Base-by-base conservation (phyloP, 305 asterid species). In the Rubia peregrina region DNA sequence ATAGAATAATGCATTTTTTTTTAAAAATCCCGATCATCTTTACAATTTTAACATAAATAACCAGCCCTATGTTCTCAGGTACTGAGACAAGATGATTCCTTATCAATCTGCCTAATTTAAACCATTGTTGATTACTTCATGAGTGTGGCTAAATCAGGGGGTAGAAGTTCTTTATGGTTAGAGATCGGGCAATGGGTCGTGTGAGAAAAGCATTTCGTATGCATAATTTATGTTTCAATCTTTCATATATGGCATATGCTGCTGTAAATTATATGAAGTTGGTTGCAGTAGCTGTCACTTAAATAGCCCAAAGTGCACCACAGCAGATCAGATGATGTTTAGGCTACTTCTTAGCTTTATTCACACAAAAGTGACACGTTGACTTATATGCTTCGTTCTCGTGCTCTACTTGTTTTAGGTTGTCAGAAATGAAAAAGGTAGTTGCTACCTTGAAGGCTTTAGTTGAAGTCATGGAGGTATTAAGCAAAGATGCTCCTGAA, bases 401-500 rank as follows among this genome's bases (percentile, higher is more conserved):
- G 30, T 85, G 59, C 42, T 57, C 63, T 64, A 21, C 73, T 57
- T 81, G 66, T 81, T 83, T 80, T 79, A 88, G 95, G 78, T 83
- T 80, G 82, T 82, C 91, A 16, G 95, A 94, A 84, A 87, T 86
- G 93, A 86, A 68, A 79, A 87, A 83, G 81, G 95, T 88, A 59
- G 83, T 89, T 81, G 89, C 96, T 65, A 91, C 89, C 71, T 74
- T 89, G 86, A 89, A 92, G 87, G 99, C 99, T 74, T 79, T 94
- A 82, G 86, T 94, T 73, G 97, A 89, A 85, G 99, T 94, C 80
- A 85, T 94, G 99, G 97, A 91, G 80, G 82, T 76, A 72, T 89
- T 94, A 51, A 91, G 87, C 77, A 89, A 88, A 78, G 96, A 89
- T 77, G 96, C 91, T 57, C 85, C 93, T 42, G 90, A 80, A 79